Evolutionary conservation across 768 basidiomycete species (phyloP), one percentile per base, ranked within the genome.

Genomic region (Tephrocybe sp.): DNA sequence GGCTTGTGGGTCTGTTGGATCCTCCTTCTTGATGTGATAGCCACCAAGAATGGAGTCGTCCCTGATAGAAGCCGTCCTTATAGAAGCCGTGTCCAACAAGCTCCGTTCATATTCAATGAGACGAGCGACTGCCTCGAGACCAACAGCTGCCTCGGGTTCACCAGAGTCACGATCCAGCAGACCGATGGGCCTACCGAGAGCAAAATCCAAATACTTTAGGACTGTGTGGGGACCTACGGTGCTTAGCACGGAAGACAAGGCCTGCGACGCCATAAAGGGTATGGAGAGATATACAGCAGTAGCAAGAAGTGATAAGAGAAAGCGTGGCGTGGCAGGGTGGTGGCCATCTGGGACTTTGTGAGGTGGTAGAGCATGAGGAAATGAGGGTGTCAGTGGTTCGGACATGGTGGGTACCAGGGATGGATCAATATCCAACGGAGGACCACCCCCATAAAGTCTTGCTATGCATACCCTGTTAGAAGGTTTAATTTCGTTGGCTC

Each of bases 221-320:
- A 87, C 82, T 0, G 93, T 95, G 47, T 77, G 77, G 0, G 94
- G 92, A 2, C 91, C 86, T 27, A 96, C 74, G 1, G 89, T 88
- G 47, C 72, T 77, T 32, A 93, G 70, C 24, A 96, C 79, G 35
- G 80, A 69, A 1, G 78, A 70, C n/a, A 95, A 73, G 0, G 90
- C 86, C 54, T 90, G 84, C 0, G 87, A 82, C 9, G 88, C 82
- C 16, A 93, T 64, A 4, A 82, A 75, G 0, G 90, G 87, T 15
- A 94, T 86, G 25, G 87, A 89, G 18, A 98, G 82, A 65, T 91
- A 97, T 18, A 90, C 79, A 1, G 92, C 77, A 12, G 92, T 92
- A 0, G 94, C 90, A 26, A 98, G 81, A 13, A 97, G 76, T 4
- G 92, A 93, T 12, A 94, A 74, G 5, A 97, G 78, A 58, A 97